Evolutionary conservation across 148 eudicot genomes (phyloP).

Genomic region (Suaeda aralocaspica): DNA sequence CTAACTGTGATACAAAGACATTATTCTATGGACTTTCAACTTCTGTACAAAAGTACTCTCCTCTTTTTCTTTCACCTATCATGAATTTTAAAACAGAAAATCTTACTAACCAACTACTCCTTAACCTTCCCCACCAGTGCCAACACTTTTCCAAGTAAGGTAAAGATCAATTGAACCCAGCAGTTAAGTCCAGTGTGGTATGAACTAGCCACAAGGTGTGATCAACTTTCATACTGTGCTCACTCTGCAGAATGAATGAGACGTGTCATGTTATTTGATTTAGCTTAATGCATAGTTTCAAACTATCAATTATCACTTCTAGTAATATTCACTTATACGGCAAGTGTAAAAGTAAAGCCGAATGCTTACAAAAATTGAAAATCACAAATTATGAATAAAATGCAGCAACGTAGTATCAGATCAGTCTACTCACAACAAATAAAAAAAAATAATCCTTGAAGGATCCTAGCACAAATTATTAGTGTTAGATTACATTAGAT

Average conservation of each 20-base stretch:
- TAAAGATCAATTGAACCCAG: slow-evolving; percentile 72
- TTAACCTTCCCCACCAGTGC: slow-evolving; percentile 47
- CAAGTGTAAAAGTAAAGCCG: too few species aligned
- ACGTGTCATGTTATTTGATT: too few species aligned
- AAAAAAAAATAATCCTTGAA: too few species aligned
- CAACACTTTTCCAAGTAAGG: slow-evolving; percentile 47
- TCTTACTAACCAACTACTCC: slow-evolving; percentile 14
- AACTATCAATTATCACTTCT: too few species aligned
- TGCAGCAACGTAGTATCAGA: too few species aligned
- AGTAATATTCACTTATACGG: too few species aligned
- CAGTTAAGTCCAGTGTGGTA: slow-evolving; percentile 80
- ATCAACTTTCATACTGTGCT: slow-evolving; percentile 45
- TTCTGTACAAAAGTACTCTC: background rate
- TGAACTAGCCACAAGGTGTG: slow-evolving; percentile 74
- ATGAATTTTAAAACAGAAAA: background rate
- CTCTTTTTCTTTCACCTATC: background rate
- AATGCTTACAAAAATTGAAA: too few species aligned
- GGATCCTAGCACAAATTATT: too few species aligned
- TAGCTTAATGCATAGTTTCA: too few species aligned
- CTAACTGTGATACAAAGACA: slow-evolving; percentile 37
- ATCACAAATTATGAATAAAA: too few species aligned
- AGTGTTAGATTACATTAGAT: too few species aligned
- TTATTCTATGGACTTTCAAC: background rate
- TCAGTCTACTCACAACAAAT: too few species aligned
- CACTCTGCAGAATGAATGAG: slow-evolving; percentile 36